Evolutionary conservation across 164 flowering plant species (phyloP), one percentile per base, ranked within the genome.

Genomic region (Tetrastigma voinierianum): DNA sequence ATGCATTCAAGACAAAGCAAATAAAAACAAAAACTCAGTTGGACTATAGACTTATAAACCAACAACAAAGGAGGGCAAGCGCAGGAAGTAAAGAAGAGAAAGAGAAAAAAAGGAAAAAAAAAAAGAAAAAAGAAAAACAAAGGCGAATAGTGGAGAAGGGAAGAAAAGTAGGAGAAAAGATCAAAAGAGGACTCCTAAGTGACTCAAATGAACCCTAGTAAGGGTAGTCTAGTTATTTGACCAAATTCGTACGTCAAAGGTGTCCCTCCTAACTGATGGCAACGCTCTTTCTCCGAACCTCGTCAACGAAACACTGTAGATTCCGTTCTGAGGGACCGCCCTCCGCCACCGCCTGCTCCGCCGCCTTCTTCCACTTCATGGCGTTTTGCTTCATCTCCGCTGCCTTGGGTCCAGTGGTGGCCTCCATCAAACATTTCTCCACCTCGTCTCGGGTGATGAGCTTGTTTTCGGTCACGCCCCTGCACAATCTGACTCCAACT

Each of bases 301-400:
- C 89, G 5, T 79, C 89, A 9, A 87, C 82, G 62, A 92, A 85
- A 9, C 55, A 77, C 15, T 75, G 70, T 9, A 92, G 7, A 51
- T 85, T 86, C 69, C 61, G 62, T 40, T 81, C 80, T 1, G 96
- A 90, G 9, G 95, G 85, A 1, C 98, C 98, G 20, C 94, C 94
- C 1, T 76, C 85, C 3, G 78, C 84, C 56, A 80, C 81, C 4
- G 96, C 97, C 25, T 72, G 81, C 73, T 71, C 80, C 18, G 94
- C 91, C 55, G 59, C 79, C 62, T 56, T 73, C 83, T 84, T 90
- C 92, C 87, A 86, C 75, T 79, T 81, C 64, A 74, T 4, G 0
- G 87, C 84, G 18, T 83, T 88, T 46, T 64, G 51, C 78, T 70
- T 84, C 74, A 89, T 69, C 71, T 89, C 90, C 64, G 1, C 84